phyloP scores from a whole-genome alignment of 768 basidiomycete genomes.

The Collybia nuda region DNA sequence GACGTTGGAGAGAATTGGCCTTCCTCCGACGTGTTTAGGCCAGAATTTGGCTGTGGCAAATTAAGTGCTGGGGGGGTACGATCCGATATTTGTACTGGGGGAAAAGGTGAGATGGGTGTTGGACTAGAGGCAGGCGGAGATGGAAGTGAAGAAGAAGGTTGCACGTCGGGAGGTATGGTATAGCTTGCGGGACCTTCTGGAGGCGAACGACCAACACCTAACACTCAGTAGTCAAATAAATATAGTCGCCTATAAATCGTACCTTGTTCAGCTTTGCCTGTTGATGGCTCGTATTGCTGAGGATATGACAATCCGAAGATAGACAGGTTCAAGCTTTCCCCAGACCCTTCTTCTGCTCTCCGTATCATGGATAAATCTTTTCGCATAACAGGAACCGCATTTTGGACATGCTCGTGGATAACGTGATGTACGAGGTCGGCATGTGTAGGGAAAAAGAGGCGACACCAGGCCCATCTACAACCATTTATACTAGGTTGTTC shows the following conservation, averaged over 20 bases:
- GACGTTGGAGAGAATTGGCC: not conserved
- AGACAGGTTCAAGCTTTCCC: conserved; percentile 33
- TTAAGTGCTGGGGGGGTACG: not conserved
- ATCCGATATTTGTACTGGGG: conserved; percentile 2
- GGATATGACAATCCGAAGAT: conserved; percentile 8
- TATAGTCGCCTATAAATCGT: too few species aligned
- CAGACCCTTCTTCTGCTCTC: conserved; percentile 44
- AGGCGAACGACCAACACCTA: too few species aligned
- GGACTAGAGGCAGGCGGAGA: conserved; percentile 34
- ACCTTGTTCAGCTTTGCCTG: too few species aligned
- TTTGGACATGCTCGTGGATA: conserved; percentile 43
- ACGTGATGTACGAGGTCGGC: conserved; percentile 46
- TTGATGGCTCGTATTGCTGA: too few species aligned
- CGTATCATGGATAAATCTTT: conserved; percentile 42
- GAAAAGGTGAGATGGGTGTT: conserved; percentile 10
- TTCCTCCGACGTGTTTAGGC: not conserved
- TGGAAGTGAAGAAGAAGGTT: conserved; percentile 26
- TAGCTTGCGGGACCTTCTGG: not conserved
- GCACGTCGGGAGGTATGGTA: conserved; percentile 3
- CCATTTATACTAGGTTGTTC: conserved; percentile 18
- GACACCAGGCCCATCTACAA: conserved; percentile 59
- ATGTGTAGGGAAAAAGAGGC: conserved; percentile 35
- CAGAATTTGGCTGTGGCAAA: not conserved
- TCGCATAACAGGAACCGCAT: conserved; percentile 40
- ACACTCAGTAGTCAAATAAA: not conserved